Base-by-base conservation (phyloP, 768 basidiomycete species). In the Termitomyces sp. region DNA sequence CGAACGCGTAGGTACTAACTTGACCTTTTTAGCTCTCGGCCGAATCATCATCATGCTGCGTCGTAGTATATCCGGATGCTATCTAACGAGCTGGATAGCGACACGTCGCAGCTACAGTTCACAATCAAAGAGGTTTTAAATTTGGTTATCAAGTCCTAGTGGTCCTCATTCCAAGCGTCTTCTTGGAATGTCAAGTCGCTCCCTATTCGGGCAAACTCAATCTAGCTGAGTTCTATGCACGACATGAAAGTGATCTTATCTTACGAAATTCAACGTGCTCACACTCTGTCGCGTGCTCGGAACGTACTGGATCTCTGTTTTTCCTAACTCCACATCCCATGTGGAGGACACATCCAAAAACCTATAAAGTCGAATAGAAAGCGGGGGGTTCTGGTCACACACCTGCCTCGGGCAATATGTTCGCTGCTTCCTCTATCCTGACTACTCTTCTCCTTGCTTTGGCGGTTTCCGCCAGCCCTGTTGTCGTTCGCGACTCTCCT, bases 371-470 rank as follows among this genome's bases (percentile, higher is more conserved):
- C 35, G 40, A 50, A 8, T 33, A 23, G 17, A 23, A 21, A 23
- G 12, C 11, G 10, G 1, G 19, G 23, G 3, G n/a, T 23, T 45
- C 37, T 10, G 9, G 35, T 26, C 10, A 14, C 31, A 31, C 14
- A 40, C 10, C 15, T n/a, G 45, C 45, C 11, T 56, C 15, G 31
- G 48, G 15, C 30, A 67, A 54, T 59, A 77, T 78, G 76, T 74
- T 76, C 61, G 54, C 70, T 53, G 64, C 68, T 41, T 73, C 75
- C 50, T 64, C 49, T 19, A 41, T 83, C 47, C 69, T 82, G 60
- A 72, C 76, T 23, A 70, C 75, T 51, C 65, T 82, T 31, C 66
- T 81, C 49, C 70, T 82, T 49, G 76, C 78, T 49, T 61, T 81
- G 45, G 71, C 75, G 40, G 76, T 78, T 48, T 74, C 70, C 50